Percentiles rank a stretch among this genome's conserved stretches.
Evolutionary conservation across 75 land plant genomes (phyloP).

Genomic region (Cupressus sempervirens): DNA sequence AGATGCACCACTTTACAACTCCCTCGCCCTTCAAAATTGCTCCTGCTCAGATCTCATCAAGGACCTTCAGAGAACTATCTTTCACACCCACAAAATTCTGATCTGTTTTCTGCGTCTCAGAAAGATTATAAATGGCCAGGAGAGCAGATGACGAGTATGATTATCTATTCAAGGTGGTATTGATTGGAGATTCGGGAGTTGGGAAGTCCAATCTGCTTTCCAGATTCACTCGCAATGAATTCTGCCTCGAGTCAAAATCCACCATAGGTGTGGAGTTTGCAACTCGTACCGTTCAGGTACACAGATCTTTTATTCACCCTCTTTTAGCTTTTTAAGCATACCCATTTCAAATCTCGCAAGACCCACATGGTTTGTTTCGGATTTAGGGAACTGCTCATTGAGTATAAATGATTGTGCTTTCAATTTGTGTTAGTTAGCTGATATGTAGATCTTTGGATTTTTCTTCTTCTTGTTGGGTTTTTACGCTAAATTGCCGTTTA

Average conservation of each 20-base stretch:
- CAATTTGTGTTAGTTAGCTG: background rate
- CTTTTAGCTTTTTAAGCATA: background rate
- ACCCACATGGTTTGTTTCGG: background rate
- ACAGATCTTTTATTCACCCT: background rate
- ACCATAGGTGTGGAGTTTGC: slow-evolving; percentile 62
- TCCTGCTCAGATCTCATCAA: background rate
- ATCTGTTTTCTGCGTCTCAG: background rate
- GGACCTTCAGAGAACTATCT: background rate
- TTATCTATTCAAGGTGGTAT: slow-evolving; percentile 48
- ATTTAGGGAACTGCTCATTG: background rate
- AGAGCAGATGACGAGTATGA: slow-evolving; percentile 16
- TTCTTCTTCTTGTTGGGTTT: background rate
- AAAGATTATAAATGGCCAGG: slow-evolving; percentile 6
- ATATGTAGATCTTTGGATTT: background rate
- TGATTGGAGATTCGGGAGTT: slow-evolving; percentile 51
- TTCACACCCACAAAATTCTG: background rate
- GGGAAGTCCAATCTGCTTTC: slow-evolving; percentile 51
- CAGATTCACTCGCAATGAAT: slow-evolving; percentile 35
- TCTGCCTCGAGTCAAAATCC: slow-evolving; percentile 42
- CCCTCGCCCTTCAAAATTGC: background rate
- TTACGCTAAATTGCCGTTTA: background rate
- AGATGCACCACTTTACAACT: background rate
- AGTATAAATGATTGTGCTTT: background rate
- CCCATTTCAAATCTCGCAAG: background rate
- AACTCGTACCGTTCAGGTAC: slow-evolving; percentile 30